A percentile compares a stretch with the other conserved stretches of the same genome.
Evolutionary conservation across 1,139 yeast species (phyloP).

Genomic region (Suhomyces panamericanus): DNA sequence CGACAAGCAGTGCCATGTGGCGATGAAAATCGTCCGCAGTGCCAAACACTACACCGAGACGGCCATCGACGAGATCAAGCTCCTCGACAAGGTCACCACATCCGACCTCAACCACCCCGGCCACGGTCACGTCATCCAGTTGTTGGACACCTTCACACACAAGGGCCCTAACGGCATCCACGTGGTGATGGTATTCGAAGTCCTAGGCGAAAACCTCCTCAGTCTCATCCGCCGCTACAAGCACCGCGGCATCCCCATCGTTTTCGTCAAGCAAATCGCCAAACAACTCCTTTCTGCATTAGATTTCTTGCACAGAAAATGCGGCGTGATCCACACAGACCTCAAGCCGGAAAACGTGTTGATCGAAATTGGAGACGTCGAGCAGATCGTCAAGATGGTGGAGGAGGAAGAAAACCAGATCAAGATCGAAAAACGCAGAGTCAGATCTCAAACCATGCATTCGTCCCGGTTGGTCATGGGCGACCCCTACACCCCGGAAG

Average conservation of each 20-base stretch:
- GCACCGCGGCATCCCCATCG: conserved; percentile 41
- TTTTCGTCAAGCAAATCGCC: conserved; percentile 38
- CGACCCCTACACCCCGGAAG: conserved; percentile 5
- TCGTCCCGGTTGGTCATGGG: conserved; percentile 5
- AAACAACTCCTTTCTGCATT: conserved; percentile 41
- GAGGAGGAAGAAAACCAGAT: conserved; percentile 30
- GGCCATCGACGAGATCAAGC: conserved; percentile 44
- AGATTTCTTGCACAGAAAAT: conserved; percentile 41
- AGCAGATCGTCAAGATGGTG: conserved; percentile 33
- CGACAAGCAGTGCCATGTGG: conserved; percentile 39
- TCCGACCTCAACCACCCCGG: conserved; percentile 36
- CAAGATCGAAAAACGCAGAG: conserved; percentile 16
- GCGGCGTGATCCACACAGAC: conserved; percentile 48
- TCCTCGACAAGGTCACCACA: conserved; percentile 35
- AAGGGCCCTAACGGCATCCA: conserved; percentile 45
- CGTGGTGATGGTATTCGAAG: conserved; percentile 47
- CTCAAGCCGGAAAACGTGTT: conserved; percentile 47
- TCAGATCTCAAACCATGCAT: conserved; percentile 10
- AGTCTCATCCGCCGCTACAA: conserved; percentile 42
- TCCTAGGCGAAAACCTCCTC: conserved; percentile 42
- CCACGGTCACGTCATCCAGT: conserved; percentile 40
- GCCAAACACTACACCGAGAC: conserved; percentile 43
- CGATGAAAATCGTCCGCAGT: conserved; percentile 44
- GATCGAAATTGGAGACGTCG: conserved; percentile 41
- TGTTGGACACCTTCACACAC: conserved; percentile 43